Evolutionary conservation across 148 eudicot genomes (phyloP).

Genomic region (Cornus florida): DNA sequence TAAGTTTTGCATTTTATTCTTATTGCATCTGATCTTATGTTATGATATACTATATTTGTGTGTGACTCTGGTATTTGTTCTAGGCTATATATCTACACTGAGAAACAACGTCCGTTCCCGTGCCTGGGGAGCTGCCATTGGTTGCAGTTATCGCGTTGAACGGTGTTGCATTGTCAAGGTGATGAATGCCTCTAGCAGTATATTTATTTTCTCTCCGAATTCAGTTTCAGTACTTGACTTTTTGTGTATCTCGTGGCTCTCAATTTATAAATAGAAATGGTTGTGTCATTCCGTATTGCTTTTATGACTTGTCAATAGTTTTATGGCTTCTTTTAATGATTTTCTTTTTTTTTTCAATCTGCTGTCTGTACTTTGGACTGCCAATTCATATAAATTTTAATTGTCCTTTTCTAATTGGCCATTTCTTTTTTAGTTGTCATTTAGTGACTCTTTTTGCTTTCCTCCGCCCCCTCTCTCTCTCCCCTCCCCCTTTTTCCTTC

Average conservation of each 20-base stretch:
- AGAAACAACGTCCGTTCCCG: slow-evolving; percentile 96
- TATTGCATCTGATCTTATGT: background rate
- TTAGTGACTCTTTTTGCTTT: background rate
- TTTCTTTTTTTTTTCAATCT: background rate
- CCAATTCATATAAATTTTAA: background rate
- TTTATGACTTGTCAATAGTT: background rate
- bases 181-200: slow-evolving; percentile 6
- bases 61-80: slow-evolving; percentile 14
- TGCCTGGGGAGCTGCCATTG: slow-evolving; percentile 98
- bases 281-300: background rate
- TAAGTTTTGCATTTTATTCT: background rate
- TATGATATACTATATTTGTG: background rate
- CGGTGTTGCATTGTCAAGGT: slow-evolving; percentile 95
- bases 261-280: background rate
- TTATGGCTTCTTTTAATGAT: background rate
- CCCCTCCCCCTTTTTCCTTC: background rate
- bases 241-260: background rate
- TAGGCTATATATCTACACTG: slow-evolving; percentile 86
- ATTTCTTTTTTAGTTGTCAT: slow-evolving; percentile 4
- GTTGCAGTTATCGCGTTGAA: slow-evolving; percentile 93
- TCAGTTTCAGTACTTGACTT: background rate
- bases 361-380: background rate
- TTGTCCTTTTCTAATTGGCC: background rate
- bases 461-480: too few relatives aligned
- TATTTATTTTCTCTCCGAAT: background rate